Base-by-base conservation (phyloP, 257 asterid genomes). In the Leptodermis oblonga region DNA sequence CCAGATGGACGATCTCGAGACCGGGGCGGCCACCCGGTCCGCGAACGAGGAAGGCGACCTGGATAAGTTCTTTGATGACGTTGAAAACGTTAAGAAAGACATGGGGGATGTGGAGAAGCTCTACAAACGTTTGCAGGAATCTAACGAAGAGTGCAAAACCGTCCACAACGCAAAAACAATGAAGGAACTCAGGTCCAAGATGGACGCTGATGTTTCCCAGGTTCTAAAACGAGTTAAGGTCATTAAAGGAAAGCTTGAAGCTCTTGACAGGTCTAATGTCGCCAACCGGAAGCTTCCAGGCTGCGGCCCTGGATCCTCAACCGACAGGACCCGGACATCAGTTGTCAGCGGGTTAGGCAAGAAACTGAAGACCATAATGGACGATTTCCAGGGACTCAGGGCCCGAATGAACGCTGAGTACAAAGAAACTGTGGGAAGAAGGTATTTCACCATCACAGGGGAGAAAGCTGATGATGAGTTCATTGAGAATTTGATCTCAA, bases 301-400 rank as follows among this genome's bases (percentile, higher is more conserved):
- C 3, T 82, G 84, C 51, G 86, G 86, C 1, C 83, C 86, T 1
- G 86, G 86, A 9, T 82, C 84, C 12, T 82, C 86, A 12, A 70
- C 84, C 1, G 86, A 82, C 48, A 67, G 86, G n/a, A 82, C 86
- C 1, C 63, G 86, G 53, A 82, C 80, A 26, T 79, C 84, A 5
- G 86, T 82, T 4, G 86, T 82, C 30, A 76, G 82, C 22, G 86
- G 86, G 14, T 56, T 82, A 74, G 86, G 86, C 0, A 82, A 82
- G 39, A 82, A 82, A 41, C 48, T 82, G 43, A 79, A 82, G 52
- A 73, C 37, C 5, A 46, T 79, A 78, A 82, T 82, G 86, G 86
- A 82, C 37, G 84, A 82, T 41, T 82, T 82, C 25, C 83, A 79
- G 45, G 74, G 51, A 14, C 33, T 82, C 13, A 70, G 86, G 65